Evolutionary conservation across 106 monocot species (phyloP).

Genomic region (Platanthera zijinensis): DNA sequence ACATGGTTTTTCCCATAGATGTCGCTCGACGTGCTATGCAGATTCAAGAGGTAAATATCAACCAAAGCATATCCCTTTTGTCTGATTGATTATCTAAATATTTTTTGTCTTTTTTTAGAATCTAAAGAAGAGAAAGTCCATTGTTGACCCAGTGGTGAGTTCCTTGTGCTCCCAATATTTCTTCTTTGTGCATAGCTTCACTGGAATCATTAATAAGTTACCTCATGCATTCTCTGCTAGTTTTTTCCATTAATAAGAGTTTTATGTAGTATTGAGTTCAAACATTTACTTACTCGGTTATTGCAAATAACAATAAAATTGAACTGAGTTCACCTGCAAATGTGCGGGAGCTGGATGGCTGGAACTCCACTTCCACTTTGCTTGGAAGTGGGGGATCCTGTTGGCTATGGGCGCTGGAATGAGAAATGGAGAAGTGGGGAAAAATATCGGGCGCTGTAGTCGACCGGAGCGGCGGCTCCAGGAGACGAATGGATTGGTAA

Average conservation of each 20-base stretch:
- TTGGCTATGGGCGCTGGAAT: no score
- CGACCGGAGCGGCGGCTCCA: no score
- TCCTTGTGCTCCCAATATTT: background rate
- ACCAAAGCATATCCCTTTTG: background rate
- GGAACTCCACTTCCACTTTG: no score
- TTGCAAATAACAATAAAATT: background rate
- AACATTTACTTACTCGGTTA: no score
- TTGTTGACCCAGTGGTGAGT: slow-evolving; percentile 77
- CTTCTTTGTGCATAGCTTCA: background rate
- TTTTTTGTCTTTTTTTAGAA: slow-evolving; percentile 35
- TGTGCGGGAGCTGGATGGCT: no score
- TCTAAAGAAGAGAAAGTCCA: slow-evolving; percentile 65
- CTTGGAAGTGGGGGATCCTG: no score
- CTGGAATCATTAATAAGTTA: background rate
- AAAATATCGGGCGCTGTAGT: no score
- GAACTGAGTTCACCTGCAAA: no score
- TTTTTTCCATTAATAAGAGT: background rate
- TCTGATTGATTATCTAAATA: background rate
- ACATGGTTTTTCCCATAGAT: slow-evolving; percentile 83
- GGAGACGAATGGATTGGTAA: no score
- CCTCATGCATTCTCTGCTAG: background rate
- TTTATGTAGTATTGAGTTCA: background rate
- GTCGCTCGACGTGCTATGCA: slow-evolving; percentile 97
- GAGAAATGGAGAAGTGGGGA: no score
- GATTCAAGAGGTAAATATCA: slow-evolving; percentile 73